Evolutionary conservation across 495 filamentous ascomycete genomes (phyloP).

Genomic region (Hypoxylon cercidicola): DNA sequence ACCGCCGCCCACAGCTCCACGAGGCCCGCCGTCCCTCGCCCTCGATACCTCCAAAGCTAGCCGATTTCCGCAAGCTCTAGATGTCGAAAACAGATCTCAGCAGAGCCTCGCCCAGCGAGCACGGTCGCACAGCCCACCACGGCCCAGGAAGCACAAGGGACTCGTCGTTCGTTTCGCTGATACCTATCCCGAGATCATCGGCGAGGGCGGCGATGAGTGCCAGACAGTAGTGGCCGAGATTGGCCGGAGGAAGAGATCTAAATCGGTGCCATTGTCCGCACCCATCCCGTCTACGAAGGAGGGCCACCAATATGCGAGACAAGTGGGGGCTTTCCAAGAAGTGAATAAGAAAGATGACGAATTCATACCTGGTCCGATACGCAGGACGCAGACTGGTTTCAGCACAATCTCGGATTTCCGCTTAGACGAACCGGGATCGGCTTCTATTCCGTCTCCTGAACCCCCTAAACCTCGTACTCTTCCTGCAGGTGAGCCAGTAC

Average conservation of each 20-base stretch:
- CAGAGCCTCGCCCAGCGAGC: slow-evolving; percentile 45
- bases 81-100: slow-evolving; percentile 47
- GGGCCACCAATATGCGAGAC: slow-evolving; percentile 34
- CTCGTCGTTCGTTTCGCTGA: slow-evolving; percentile 77
- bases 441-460: slow-evolving; percentile 31
- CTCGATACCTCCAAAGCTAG: slow-evolving; percentile 58
- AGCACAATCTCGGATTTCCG: slow-evolving; percentile 42
- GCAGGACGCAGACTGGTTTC: slow-evolving; percentile 62
- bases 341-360: slow-evolving; percentile 38
- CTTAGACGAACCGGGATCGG: slow-evolving; percentile 35
- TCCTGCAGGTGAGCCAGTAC: slow-evolving; percentile 41
- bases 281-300: slow-evolving; percentile 39
- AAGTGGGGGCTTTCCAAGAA: slow-evolving; percentile 35
- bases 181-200: slow-evolving; percentile 77
- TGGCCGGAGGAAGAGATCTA: slow-evolving; percentile 60
- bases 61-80: slow-evolving; percentile 56
- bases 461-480: slow-evolving; percentile 37
- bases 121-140: slow-evolving; percentile 48
- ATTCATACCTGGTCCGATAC: slow-evolving; percentile 52
- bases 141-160: slow-evolving; percentile 61
- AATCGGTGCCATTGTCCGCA: slow-evolving; percentile 45
- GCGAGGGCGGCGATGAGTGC: slow-evolving; percentile 86
- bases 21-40: slow-evolving; percentile 51
- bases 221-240: slow-evolving; percentile 76
- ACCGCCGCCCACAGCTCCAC: slow-evolving; percentile 39